Base-by-base conservation (phyloP, 129 eudicot species). In the Apium graveolens region DNA sequence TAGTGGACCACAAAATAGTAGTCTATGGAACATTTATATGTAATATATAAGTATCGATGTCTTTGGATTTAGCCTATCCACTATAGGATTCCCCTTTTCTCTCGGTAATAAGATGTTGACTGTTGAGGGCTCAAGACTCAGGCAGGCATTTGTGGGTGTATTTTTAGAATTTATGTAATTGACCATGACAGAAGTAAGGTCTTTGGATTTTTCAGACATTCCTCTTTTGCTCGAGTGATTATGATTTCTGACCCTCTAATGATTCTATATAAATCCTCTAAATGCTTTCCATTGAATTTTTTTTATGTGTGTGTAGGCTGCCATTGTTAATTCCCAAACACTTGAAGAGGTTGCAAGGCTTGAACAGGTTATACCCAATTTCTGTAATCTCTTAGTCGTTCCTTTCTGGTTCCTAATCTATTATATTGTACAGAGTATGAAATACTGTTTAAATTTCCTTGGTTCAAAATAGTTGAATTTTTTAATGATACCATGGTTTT, bases 311-410 rank as follows among this genome's bases (percentile, higher is more conserved):
- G 14, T 70, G 92, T 89, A 95, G 98, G 97, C 98, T 83, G 98
- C 98, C 43, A 95, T 95, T 72, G 96, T 95, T 73, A 95, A 95
- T 81, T 90, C 98, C 71, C 98, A 95, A 87, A 94, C 98, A 26
- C 97, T 91, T 65, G 98, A 94, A 80, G 98, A 95, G 84, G 98
- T 95, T 69, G 98, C 98, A 74, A 88, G 96, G 80, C 97, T 95
- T 86, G 98, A 95, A 85, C 84, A 95, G 98, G 98, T 91, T 77
- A 81, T 53, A 10, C 72, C 7, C 41, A 14, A 0, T 31, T 31
- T 24, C 72, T 14, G 37, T 63, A 27, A 63, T 66, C 38, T 66
- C 5, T 66, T 27, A 31, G 39, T 29, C 13, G 17, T 29, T 65
- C 38, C 41, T 31, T 66, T 66, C 7, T 31, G 68, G 31, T 60